Base-by-base conservation (phyloP, 768 basidiomycete genomes). In the Auricularia heimuer region DNA sequence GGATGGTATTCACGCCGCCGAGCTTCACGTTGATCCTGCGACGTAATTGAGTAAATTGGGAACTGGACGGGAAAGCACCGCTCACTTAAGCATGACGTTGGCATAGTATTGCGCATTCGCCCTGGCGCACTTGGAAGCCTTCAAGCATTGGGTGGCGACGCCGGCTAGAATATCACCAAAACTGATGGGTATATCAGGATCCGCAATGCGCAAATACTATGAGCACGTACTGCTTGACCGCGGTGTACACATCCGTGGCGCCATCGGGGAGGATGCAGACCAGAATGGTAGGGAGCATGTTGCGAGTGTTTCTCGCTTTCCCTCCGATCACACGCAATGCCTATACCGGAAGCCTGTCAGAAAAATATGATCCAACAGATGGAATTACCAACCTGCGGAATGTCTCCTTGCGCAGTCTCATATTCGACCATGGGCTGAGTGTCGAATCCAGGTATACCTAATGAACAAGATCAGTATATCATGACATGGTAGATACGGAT, bases 101-200 rank as follows among this genome's bases (percentile, higher is more conserved):
- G 90, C 90, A 66, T 80, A 92, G 69, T 92, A 93, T 67, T 92
- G 91, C 0, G 82, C 75, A 66, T 85, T 90, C 0, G 88, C 90
- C 3, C 81, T 76, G 68, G 75, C 80, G 70, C 87, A 88, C 69
- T 91, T 90, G 3, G 72, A 74, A 18, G 79, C 79, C 72, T 89
- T 89, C 69, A 92, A 69, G 71, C 90, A 92, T 67, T 92, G 90
- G 0, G 90, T 92, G 0, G 90, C 85, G 7, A 91, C 84, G 33
- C 91, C 91, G 69, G 81, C 83, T 45, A 75, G 75, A 51, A 88
- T 77, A 69, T 92, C 89, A 4, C 90, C 90, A 63, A 90, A 90
- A 70, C 90, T 92, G 64, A 2, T 42, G n/a, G 36, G 45, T 21
- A 24, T 54, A 34, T 54, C 36, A 3, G 65, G 45, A 58, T n/a